phyloP scores from a whole-genome alignment of 331 rosid genomes.

The Saraca asoca region DNA sequence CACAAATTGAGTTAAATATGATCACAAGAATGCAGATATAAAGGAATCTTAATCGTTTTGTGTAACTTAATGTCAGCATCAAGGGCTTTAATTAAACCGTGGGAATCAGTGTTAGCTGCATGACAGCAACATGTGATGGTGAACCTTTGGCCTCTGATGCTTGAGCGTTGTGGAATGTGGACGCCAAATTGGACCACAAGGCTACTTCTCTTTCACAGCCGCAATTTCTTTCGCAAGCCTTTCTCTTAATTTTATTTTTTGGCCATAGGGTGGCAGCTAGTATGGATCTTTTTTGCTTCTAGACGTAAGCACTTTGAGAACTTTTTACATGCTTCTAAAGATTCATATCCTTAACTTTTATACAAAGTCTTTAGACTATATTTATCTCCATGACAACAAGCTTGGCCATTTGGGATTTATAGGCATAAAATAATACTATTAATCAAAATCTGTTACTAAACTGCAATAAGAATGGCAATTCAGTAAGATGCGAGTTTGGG shows the following conservation, averaged over 20 bases:
- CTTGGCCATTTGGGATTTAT: conserved; percentile 17
- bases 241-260: not conserved
- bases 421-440: conserved; percentile 3
- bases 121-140: conserved; percentile 14
- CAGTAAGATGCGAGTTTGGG: too few species aligned
- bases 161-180: conserved; percentile 25
- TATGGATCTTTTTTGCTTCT: conserved; percentile 28
- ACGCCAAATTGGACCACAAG: conserved; percentile 37
- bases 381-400: conserved; percentile 2
- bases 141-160: conserved; percentile 25
- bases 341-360: conserved; percentile 39
- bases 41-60: too few species aligned
- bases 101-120: conserved; percentile 3
- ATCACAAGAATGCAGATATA: too few species aligned
- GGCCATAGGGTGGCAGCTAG: not conserved
- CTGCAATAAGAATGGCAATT: too few species aligned
- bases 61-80: conserved; percentile 7
- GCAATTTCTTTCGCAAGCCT: conserved; percentile 5
- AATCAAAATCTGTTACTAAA: not conserved
- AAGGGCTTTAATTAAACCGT: conserved; percentile 25
- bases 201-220: not conserved
- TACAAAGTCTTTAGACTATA: conserved; percentile 32
- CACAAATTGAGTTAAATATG: too few species aligned
- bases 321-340: conserved; percentile 29
- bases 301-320: conserved; percentile 28